These are phyloP conservation scores for Gracilaria domingensis DNA, from an alignment of 23 red algal species.

Conservation along the genomic window DNA sequence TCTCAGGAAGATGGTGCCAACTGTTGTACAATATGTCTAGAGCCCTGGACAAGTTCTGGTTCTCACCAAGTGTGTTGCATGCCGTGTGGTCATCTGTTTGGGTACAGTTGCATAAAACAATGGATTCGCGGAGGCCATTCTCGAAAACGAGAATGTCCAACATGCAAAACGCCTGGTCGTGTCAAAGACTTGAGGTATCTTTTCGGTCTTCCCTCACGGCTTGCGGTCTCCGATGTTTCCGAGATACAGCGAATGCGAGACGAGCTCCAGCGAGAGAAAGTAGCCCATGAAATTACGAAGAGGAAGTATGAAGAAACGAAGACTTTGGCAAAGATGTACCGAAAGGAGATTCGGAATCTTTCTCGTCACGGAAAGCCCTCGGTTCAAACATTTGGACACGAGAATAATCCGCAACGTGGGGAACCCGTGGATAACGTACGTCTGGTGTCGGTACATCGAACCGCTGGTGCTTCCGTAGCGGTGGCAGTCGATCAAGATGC, in stretches of 20 bases:
- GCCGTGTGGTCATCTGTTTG: slow-evolving; percentile 85
- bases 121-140: slow-evolving; percentile 48
- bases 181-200: slow-evolving; percentile 61
- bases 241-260: slow-evolving; percentile 29
- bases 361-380: not conserved
- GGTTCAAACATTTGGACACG: slow-evolving; percentile 19
- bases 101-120: slow-evolving; percentile 69
- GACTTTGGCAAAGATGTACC: slow-evolving; percentile 14
- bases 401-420: not conserved
- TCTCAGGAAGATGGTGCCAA: slow-evolving; percentile 48
- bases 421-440: not conserved
- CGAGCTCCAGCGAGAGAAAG: slow-evolving; percentile 25
- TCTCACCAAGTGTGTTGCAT: slow-evolving; percentile 72
- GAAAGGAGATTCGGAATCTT: slow-evolving; percentile 6
- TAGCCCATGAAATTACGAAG: slow-evolving; percentile 48
- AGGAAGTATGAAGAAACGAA: slow-evolving; percentile 35
- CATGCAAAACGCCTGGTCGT: slow-evolving; percentile 50
- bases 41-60: slow-evolving; percentile 56
- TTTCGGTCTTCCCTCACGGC: slow-evolving; percentile 27
- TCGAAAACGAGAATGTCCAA: slow-evolving; percentile 59
- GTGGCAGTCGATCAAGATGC: slow-evolving; percentile 45
- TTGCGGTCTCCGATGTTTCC: slow-evolving; percentile 29
- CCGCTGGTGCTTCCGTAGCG: slow-evolving; percentile 20
- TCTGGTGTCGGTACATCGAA: slow-evolving; percentile 10
- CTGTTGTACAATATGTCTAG: slow-evolving; percentile 78